Base-by-base conservation (phyloP, 352 stramenopile species). In the Pythium sp. region DNA sequence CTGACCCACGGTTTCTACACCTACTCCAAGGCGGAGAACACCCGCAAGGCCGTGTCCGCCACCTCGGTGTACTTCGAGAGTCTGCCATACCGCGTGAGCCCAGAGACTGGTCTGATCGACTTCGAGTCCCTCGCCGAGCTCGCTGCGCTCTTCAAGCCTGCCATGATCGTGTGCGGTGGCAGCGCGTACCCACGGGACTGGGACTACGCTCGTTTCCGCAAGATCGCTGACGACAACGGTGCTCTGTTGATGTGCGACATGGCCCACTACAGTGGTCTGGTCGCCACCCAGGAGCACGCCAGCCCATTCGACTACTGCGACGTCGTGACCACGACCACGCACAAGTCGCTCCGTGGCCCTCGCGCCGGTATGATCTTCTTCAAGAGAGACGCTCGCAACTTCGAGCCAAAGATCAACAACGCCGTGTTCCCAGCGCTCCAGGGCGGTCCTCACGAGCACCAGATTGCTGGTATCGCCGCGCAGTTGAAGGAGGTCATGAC, bases 1-100 rank as follows among this genome's bases (percentile, higher is more conserved):
- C 83, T 99, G 62, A 99, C 98, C 26, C 98, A 99, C 81, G 98
- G 98, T 58, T 98, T 98, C 78, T 98, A 99, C 91, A 99, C 96
- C 62, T 96, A 97, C 82, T 96, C 89, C 36, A 99, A 99, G 87
- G 97, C 97, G 57, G 95, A 98, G 73, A 97, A 97, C 65, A 98
- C 90, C 43, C 84, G 95, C 57, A 99, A 99, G 88, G 96, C 95
- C 62, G 97, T 99, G 69, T 99, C 95, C 5, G 98, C 97, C n/a
- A 99, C 98, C 11, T 99, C 94, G n/a, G 97, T 99, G 7, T 99
- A 99, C 89, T 99, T 99, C 74, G 97, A 99, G 84, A 98, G 87
- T 54, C 86, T 99, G 68, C 97, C 97, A 18, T 99, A 99, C 90
- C 90, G 91, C 36, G 96, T 99, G 55, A 82, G 89, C 79, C 82